Base-by-base conservation (phyloP, 371 early-diverging fungal genomes). In the Mortierella sp. region DNA sequence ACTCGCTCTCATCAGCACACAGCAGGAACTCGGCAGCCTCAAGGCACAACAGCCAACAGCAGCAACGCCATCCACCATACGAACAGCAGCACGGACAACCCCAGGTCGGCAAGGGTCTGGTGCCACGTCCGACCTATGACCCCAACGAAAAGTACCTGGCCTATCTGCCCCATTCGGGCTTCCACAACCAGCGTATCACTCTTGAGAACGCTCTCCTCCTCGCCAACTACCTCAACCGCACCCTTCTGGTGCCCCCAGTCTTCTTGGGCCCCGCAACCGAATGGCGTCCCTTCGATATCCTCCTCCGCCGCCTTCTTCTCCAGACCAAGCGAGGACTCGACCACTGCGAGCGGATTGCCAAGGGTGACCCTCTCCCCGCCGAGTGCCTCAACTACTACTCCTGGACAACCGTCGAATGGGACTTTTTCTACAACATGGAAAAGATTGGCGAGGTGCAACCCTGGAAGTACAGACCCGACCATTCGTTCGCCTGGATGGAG, bases 231-330 rank as follows among this genome's bases (percentile, higher is more conserved):
- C 80, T 91, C 72, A 91, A 92, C 73, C 90, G 93, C 9, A 93
- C 92, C 0, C 72, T 93, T 31, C 74, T 93, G 1, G 80, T 92
- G 6, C 92, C 93, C 0, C 88, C 90, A 13, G 92, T 93, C 14
- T 92, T 89, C 81, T 70, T 93, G 31, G 92, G 92, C 3, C 91
- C 91, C n/a, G 90, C 92, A 9, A 91, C 91, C 75, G 91, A 91
- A 9, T 92, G 92, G 91, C 71, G 88, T 0, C 79, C 82, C 16
- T 93, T 87, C 46, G 89, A 91, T 71, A 89, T 90, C 73, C 89
- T 92, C 77, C 91, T 90, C 61, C 91, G 90, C 34, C 82, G 93
- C 6, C 72, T 93, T 24, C 76, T 92, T 43, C 80, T 91, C 51
- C 93, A 91, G 74, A 91, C 91, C 8, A 93, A 93, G 71, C 86